A percentile compares a stretch with the other conserved stretches of the same genome.
Conservation (phyloP, 306 rosid species). For the Leucaena leucocephala region DNA sequence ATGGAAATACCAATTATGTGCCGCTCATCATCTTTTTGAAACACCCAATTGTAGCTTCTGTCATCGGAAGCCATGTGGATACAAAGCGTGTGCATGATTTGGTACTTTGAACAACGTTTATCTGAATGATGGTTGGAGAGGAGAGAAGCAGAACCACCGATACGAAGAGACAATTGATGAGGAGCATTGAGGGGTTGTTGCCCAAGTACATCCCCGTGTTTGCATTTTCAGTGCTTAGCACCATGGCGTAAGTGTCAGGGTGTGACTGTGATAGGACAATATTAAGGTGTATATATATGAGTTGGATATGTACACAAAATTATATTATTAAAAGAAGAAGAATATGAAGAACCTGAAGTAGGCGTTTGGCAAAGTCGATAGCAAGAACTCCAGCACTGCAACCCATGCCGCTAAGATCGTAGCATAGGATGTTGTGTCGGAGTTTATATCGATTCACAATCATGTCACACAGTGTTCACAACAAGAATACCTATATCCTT, state of each 20-base stretch:
- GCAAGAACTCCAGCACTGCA: conserved; percentile 43
- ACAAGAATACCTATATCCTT: conserved; percentile 30
- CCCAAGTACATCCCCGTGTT: conserved; percentile 14
- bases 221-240: conserved; percentile 28
- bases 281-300: background rate
- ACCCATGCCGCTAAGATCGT: conserved; percentile 41
- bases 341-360: conserved; percentile 32
- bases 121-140: conserved; percentile 26
- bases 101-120: conserved; percentile 21
- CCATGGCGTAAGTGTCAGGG: conserved; percentile 28
- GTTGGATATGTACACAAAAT: background rate
- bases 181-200: conserved; percentile 36
- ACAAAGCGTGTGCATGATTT: conserved; percentile 19
- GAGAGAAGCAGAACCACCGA: conserved; percentile 35
- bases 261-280: background rate
- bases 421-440: background rate
- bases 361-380: conserved; percentile 37
- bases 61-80: conserved; percentile 30
- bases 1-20: conserved; percentile 23
- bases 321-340: too few relatives aligned
- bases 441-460: conserved; percentile 39
- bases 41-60: conserved; percentile 14
- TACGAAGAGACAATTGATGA: conserved; percentile 35
- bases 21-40: conserved; percentile 28
- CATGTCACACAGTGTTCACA: conserved; percentile 28